Conservation (phyloP, 2,329 filamentous ascomycete genomes). For the Arthrobotrys iridis region DNA sequence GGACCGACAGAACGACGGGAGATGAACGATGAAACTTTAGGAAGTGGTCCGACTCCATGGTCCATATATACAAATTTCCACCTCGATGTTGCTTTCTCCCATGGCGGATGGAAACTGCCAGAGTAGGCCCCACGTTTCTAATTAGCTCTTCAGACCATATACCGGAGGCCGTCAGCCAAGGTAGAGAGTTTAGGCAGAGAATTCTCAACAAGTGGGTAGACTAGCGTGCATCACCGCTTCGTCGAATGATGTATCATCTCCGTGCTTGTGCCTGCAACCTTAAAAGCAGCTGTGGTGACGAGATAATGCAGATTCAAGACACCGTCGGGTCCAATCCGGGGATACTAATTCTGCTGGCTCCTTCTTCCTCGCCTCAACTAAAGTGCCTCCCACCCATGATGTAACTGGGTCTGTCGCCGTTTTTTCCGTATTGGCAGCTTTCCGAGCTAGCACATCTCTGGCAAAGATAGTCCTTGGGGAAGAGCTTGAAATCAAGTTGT, state of each 20-base stretch:
- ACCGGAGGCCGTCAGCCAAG: conserved; percentile 23
- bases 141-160: conserved; percentile 14
- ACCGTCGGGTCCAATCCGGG: conserved; percentile 31
- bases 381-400: conserved; percentile 38
- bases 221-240: conserved; percentile 16
- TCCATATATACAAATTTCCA: conserved; percentile 37
- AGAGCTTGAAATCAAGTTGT: conserved; percentile 23
- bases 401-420: conserved; percentile 41
- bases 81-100: background rate
- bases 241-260: conserved; percentile 29
- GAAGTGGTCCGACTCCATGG: conserved; percentile 34
- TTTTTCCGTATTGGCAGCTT: conserved; percentile 53
- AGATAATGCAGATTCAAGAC: conserved; percentile 51
- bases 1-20: conserved; percentile 13
- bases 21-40: conserved; percentile 2
- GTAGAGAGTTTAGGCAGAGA: conserved; percentile 27
- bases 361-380: conserved; percentile 12
- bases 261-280: conserved; percentile 37
- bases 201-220: background rate
- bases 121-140: background rate
- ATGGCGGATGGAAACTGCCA: conserved; percentile 19
- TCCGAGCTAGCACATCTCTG: conserved; percentile 33
- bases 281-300: conserved; percentile 48
- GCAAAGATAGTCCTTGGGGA: conserved; percentile 34
- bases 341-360: conserved; percentile 18